Evolutionary conservation across 306 rosid genomes (phyloP), one percentile per base, ranked within the genome.

Genomic region (Myrica gale): DNA sequence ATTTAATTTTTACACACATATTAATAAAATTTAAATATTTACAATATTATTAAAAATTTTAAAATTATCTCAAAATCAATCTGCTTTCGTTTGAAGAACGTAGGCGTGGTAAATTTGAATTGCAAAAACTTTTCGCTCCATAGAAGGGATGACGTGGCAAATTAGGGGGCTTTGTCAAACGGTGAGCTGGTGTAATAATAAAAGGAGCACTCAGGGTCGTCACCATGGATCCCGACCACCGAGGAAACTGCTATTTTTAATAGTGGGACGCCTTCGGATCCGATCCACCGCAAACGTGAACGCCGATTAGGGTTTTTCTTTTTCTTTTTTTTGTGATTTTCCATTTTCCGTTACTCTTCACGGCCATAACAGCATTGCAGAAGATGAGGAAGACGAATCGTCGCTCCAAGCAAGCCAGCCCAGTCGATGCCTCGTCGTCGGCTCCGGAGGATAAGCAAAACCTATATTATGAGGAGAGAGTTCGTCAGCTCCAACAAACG

Each of bases 361-460:
- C 39, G 23, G 74, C 32, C 53, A 13, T 32, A 21, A 4, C 15
- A 26, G 17, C 51, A 72, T 74, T 20, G 71, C 68, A 13, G 0
- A 72, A 3, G 58, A 92, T 92, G 97, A 92, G 81, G 91, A 90
- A 78, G 78, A 47, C 80, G 46, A 88, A 51, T 81, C 96, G 99
- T 73, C 84, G 90, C 66, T 85, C 92, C 0, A 90, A 92, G 86
- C 90, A 88, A 71, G 23, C 90, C 0, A 83, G 82, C 47, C 89
- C 89, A 2, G 46, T 56, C 62, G 82, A 81, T 74, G 81, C 68
- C 6, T 76, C 91, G 6, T 47, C 74, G 39, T 74, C 84, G 2
- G 79, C 71, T 20, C n/a, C 83, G 7, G 85, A 68, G 71, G 78
- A 76, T 68, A 84, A 61, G 72, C 80, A 72, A 77, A 72, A 80